Percentiles rank a stretch among this genome's conserved stretches.
These are phyloP conservation scores for Harringtonia aguacate DNA, from an alignment of 2,329 filamentous ascomycete genomes.

Conservation along the genomic window DNA sequence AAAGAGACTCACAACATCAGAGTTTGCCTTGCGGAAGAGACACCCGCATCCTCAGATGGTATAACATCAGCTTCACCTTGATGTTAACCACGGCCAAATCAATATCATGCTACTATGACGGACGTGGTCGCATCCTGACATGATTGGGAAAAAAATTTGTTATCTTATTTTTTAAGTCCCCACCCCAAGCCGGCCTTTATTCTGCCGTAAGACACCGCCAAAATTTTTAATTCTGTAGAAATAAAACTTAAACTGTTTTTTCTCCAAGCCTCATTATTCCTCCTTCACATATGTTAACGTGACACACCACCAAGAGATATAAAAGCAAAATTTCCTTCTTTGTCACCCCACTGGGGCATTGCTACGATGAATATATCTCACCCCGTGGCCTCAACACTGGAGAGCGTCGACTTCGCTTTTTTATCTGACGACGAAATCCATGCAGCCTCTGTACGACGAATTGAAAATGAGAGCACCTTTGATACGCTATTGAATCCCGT, in stretches of 20 bases:
- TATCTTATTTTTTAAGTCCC: neutral
- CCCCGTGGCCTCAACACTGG: conserved; percentile 73
- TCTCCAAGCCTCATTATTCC: neutral
- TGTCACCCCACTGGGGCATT: neutral
- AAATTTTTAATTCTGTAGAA: conserved; percentile 12
- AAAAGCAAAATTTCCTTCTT: too few relatives aligned
- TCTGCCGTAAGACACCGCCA: conserved; percentile 15
- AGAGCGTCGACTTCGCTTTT: conserved; percentile 82
- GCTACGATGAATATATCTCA: conserved; percentile 59
- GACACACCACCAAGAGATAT: neutral
- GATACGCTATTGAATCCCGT: conserved; percentile 84
- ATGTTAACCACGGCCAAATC: too few relatives aligned
- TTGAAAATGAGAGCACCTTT: conserved; percentile 90
- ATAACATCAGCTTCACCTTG: too few relatives aligned
- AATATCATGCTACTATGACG: too few relatives aligned
- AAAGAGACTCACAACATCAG: too few relatives aligned
- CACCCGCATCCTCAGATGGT: too few relatives aligned
- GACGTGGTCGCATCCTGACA: neutral
- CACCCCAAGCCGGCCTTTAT: conserved; percentile 6
- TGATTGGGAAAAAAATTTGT: neutral
- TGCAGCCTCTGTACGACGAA: conserved; percentile 82
- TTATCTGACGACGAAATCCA: conserved; percentile 75
- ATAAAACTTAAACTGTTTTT: neutral
- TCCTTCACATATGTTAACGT: too few relatives aligned
- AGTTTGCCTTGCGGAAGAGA: too few relatives aligned